Conservation (phyloP, 2,329 filamentous ascomycete species). For the Fusarium incarnatum region DNA sequence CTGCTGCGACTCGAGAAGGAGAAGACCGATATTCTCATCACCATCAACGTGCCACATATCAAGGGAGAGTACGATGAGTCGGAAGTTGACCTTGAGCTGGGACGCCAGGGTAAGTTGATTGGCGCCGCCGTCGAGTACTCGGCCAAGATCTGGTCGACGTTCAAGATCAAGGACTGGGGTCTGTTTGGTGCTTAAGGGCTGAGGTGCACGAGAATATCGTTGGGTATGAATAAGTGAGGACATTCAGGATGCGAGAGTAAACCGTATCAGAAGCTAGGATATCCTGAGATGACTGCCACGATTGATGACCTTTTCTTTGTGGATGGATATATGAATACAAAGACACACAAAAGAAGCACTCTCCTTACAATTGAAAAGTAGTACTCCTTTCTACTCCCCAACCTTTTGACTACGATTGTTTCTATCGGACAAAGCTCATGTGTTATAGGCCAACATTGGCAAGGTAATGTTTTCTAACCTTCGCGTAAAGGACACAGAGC, state of each 20-base stretch:
- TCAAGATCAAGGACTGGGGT: slow-evolving; percentile 84
- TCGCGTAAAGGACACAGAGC: not conserved
- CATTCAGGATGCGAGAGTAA: not conserved
- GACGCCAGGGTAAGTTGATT: slow-evolving; percentile 74
- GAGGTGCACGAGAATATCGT: not conserved
- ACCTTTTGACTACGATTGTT: not conserved
- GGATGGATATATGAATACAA: not conserved
- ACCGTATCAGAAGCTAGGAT: slow-evolving; percentile 8
- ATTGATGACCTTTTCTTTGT: slow-evolving; percentile 38
- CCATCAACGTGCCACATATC: slow-evolving; percentile 89
- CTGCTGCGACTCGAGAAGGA: slow-evolving; percentile 81
- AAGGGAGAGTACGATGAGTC: slow-evolving; percentile 78
- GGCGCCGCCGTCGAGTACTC: slow-evolving; percentile 76
- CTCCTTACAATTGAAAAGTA: not conserved
- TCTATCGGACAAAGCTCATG: too few species aligned
- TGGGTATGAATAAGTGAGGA: not conserved
- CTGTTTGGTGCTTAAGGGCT: slow-evolving; percentile 66
- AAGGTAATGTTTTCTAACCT: not conserved
- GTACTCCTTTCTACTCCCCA: not conserved
- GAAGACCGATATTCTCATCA: slow-evolving; percentile 83
- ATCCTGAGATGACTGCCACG: slow-evolving; percentile 33
- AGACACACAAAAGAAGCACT: not conserved
- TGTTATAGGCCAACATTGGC: not conserved
- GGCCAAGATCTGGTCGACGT: slow-evolving; percentile 74
- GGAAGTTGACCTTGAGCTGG: slow-evolving; percentile 74